Conservation (phyloP, 2,329 filamentous ascomycete genomes). For the Clarireedia sp. region DNA sequence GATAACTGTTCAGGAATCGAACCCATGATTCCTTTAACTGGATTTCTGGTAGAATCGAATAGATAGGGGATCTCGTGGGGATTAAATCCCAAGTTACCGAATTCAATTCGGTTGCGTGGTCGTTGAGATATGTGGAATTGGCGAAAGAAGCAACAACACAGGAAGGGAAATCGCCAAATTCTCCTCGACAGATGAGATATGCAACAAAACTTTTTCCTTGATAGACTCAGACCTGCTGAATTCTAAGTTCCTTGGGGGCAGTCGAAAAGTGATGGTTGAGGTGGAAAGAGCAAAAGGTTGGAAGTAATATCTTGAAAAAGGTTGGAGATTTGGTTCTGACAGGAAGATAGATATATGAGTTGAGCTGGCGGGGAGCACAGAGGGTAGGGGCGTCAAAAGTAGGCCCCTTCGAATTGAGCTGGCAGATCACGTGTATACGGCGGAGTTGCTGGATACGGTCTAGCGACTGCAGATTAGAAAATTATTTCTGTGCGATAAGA, state of each 20-base stretch:
- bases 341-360: not conserved
- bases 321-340: not conserved
- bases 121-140: slow-evolving; percentile 19
- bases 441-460: not conserved
- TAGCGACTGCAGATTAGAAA: slow-evolving; percentile 8
- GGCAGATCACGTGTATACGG: slow-evolving; percentile 1
- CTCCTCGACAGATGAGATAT: slow-evolving; percentile 2
- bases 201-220: not conserved
- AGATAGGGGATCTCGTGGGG: not conserved
- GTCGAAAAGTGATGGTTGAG: not conserved
- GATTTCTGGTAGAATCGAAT: not conserved
- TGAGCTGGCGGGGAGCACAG: slow-evolving; percentile 6
- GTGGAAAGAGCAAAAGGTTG: not conserved
- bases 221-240: slow-evolving; percentile 7
- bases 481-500: slow-evolving; percentile 11
- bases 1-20: slow-evolving; percentile 17
- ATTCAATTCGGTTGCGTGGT: slow-evolving; percentile 17
- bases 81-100: slow-evolving; percentile 17
- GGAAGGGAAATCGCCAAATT: not conserved
- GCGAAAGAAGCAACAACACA: slow-evolving; percentile 3
- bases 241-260: not conserved
- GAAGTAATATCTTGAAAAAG: not conserved
- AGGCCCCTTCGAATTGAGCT: not conserved
- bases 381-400: slow-evolving; percentile 6
- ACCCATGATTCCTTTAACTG: slow-evolving; percentile 15